These are phyloP conservation scores for Suillus subaureus DNA, from an alignment of 768 basidiomycete genomes.

Conservation along the genomic window DNA sequence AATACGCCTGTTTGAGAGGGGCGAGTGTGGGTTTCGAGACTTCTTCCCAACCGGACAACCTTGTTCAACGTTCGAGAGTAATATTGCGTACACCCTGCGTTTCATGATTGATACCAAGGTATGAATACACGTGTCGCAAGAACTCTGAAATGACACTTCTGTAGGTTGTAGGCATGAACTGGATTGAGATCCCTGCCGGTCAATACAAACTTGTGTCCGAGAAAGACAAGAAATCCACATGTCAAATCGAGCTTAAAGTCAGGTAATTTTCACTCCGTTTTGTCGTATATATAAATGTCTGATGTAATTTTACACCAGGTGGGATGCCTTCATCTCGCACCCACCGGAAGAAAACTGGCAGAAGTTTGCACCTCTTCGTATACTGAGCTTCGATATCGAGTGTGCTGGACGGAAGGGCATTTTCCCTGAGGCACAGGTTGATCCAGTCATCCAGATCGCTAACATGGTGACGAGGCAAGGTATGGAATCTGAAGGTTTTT, in stretches of 20 bases:
- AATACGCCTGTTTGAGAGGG: conserved; percentile 71
- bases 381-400: conserved; percentile 98
- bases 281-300: conserved; percentile 8
- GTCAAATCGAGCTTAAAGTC: conserved; percentile 86
- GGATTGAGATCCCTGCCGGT: conserved; percentile 91
- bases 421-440: conserved; percentile 87
- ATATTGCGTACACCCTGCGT: conserved; percentile 85
- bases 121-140: conserved; percentile 4
- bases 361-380: conserved; percentile 89
- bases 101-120: conserved; percentile 99
- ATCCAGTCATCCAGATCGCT: conserved; percentile 98
- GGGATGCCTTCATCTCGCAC: conserved; percentile 86
- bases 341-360: conserved; percentile 92
- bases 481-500: conserved; percentile 30
- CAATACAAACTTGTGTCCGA: conserved; percentile 70
- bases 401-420: conserved; percentile 98
- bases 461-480: conserved; percentile 99
- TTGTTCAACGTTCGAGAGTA: conserved; percentile 87
- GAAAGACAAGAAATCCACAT: conserved; percentile 69
- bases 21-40: conserved; percentile 67
- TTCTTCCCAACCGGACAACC: conserved; percentile 51
- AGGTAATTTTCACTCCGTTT: conserved; percentile 47
- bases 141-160: conserved; percentile 7
- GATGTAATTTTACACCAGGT: conserved; percentile 47
- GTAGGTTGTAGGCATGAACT: conserved; percentile 98